Percentiles rank a stretch among this genome's conserved stretches.
phyloP scores from a whole-genome alignment of 495 filamentous ascomycete genomes.

The Amorphotheca resinae region DNA sequence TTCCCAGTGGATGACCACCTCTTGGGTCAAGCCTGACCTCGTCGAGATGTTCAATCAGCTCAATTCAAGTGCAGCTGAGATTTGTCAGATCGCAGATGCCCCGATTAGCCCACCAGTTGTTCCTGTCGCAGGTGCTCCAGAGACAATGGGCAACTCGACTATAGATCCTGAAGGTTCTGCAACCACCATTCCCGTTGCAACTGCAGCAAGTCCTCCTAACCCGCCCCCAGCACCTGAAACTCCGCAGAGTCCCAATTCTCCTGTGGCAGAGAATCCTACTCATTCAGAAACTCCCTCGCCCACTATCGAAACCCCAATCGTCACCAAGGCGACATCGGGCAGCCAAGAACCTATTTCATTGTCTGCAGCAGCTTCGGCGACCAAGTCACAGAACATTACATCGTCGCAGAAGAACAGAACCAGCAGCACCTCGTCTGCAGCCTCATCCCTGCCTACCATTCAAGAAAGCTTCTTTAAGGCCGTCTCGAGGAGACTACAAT shows the following conservation, averaged over 20 bases:
- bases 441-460: constrained; percentile 62
- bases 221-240: neutral
- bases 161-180: neutral
- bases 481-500: constrained; percentile 79
- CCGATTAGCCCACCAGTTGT: neutral
- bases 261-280: neutral
- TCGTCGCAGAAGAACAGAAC: constrained; percentile 20
- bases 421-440: constrained; percentile 28
- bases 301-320: neutral
- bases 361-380: neutral
- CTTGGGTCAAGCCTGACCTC: constrained; percentile 8
- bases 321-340: neutral
- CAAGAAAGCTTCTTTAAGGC: constrained; percentile 98
- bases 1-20: neutral
- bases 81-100: constrained; percentile 18
- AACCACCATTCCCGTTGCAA: neutral
- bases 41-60: neutral
- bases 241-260: neutral
- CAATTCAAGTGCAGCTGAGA: constrained; percentile 2
- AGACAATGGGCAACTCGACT: neutral
- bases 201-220: neutral
- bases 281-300: neutral
- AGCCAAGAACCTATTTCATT: neutral
- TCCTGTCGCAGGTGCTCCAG: neutral
- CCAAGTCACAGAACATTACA: constrained; percentile 7